Base-by-base conservation (phyloP, 1,139 yeast species). In the Suhomyces bokatorum region DNA sequence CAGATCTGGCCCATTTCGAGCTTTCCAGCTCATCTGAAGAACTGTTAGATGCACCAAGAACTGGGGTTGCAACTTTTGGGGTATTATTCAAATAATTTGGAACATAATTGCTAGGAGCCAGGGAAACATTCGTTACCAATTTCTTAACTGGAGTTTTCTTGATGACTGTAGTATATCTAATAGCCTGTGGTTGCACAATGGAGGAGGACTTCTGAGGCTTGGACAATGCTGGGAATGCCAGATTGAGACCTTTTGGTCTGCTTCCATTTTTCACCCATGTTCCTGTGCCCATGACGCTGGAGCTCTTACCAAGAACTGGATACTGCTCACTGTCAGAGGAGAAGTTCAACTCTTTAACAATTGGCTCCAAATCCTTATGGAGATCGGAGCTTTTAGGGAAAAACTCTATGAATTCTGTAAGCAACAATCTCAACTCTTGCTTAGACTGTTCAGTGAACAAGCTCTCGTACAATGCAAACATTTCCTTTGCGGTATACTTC, bases 341-440 rank as follows among this genome's bases (percentile, higher is more conserved):
- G 29, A 47, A 45, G 15, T 53, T 56, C 41, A 63, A 50, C 30
- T 58, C 62, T n/a, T 55, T 56, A 9, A 64, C 57, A 1, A 66
- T 55, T 4, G 58, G 53, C 26, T 56, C 55, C 39, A 72, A 61
- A 33, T 57, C 60, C 29, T 57, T 58, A 39, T 62, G 58, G 41
- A 61, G 60, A 17, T 66, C 72, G 2, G 66, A 55, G 54, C 45
- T 58, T 37, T 62, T 57, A 0, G 83, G 74, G 54, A 75, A 80
- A 12, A 84, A 63, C 49, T 81, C 83, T 2, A 82, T 66, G 45
- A 83, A 67, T 52, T 84, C 90, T 45, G 73, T 75, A 9, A 84
- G 51, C 39, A 85, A 63, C 14, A 84, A 60, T 40, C 72, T 69
- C 15, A 81, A 63, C 44, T 85, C 88, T 15, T 75, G 75, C 6